Base-by-base conservation (phyloP, 495 filamentous ascomycete genomes). In the Podospora tetraspora region DNA sequence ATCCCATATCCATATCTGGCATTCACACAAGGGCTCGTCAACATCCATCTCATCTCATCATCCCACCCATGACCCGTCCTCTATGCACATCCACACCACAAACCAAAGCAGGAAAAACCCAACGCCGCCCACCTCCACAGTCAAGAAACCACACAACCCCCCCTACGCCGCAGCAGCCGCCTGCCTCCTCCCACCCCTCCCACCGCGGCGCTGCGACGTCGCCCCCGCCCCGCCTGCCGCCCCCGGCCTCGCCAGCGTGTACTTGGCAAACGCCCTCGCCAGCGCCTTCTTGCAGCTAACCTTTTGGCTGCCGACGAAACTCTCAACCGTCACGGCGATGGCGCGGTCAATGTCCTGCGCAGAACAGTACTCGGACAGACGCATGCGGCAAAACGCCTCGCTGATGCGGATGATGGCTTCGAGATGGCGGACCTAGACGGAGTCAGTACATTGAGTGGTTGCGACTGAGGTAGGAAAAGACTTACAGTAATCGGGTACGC, bases 251-350 rank as follows among this genome's bases (percentile, higher is more conserved):
- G 82, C 80, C 43, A 88, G 77, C 2, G 87, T 88, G 68, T 97
- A 99, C 86, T 99, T 99, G 68, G 96, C 94, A 86, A 99, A 99
- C 19, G 96, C 94, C 67, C 96, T 85, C 12, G 92, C 92, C 64
- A 99, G 87, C 30, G 95, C 93, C 85, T 97, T 97, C 88, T 98
- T 99, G 81, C 91, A 93, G 83, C 90, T 94, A 72, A 98, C 89
- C 82, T 99, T 99, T 79, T 99, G 96, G 69, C 90, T 93, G 68
- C 92, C 92, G 29, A 99, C 92, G 77, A 99, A 99, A 23, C 89
- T 93, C 62, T 99, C 94, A 12, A 99, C 93, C 1, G 95, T 96
- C 16, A 98, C 96, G 8, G 93, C 93, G 73, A 99, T 98, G 61
- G 95, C 96, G 65, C 95, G 90, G 79, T 99, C 96, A 68, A 99